Base-by-base conservation (phyloP, 352 stramenopile genomes). In the Pythium coloratum region DNA sequence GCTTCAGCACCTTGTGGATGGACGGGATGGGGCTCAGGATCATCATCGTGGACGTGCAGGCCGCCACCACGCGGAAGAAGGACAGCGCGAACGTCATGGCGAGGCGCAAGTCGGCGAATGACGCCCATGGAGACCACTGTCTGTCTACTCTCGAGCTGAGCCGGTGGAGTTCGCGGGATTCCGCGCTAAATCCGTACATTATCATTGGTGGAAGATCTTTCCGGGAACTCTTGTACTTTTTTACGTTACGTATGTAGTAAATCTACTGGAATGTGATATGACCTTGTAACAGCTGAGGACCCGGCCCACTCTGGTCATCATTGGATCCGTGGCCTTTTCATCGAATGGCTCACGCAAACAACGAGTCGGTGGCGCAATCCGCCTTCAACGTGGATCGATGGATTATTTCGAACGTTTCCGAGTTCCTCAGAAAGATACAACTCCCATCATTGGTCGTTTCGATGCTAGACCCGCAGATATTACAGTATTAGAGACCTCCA, bases 21-120 rank as follows among this genome's bases (percentile, higher is more conserved):
- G 75, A 56, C 26, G 75, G 68, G 50, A 77, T 74, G n/a, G 77
- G 79, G 20, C 76, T 87, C 28, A 80, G 55, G 60, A 83, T 72
- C 75, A 84, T 85, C 34, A 73, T 54, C 0, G 56, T 71, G 34
- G 73, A 68, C 5, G 71, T 72, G 57, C 67, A 76, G 34, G 76
- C 71, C 8, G 76, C 68, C 36, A 82, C 50, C 10, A 66, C 66
- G 44, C 72, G 66, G 56, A 80, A 60, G 56, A 80, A 36, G 47
- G 64, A 54, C n/a, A 71, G 14, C 24, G 51, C 51, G 33, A 71
- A 54, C 24, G 51, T 62, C 64, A 71, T 66, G 40, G 32, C 34
- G 55, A 38, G 8, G 33, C 10, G 18, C 34, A 34, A 63, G 32
- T 44, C 42, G 40, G 18, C 24, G 6, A 49, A 55, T 47, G 38